Evolutionary conservation across 768 basidiomycete genomes (phyloP), one percentile per base, ranked within the genome.

Genomic region (Sporobolomyces roseus): DNA sequence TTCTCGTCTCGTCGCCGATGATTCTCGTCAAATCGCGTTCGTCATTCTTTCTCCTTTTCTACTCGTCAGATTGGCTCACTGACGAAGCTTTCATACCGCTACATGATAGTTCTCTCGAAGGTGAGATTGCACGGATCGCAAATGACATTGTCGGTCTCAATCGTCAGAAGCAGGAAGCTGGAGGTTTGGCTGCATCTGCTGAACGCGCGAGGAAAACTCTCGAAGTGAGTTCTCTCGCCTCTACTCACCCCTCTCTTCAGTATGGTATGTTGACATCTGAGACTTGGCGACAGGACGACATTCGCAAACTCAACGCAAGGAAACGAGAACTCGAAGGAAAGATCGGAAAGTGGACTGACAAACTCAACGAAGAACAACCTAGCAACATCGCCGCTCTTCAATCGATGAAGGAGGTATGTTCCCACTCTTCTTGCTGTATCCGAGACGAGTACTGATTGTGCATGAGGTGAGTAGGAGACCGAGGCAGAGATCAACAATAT

Each of bases 141-240:
- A 12, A 16, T 19, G 21, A 48, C 23, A 38, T 60, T 13, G 29
- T 12, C 4, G 49, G 13, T 23, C 21, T 61, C n/a, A 2, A 61
- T 3, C 32, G 43, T 43, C 14, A 36, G 32, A 72, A 54, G 50
- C 7, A 17, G 8, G 23, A 52, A 29, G 21, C 54, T 8, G 27
- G n/a, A n/a, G n/a, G 77, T 87, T 88, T 2, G 84, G 83, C 10
- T 83, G 83, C 72, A 80, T 83, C 27, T 83, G 82, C 19, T 79
- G 88, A 19, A 80, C 86, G 66, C 81, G 78, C 16, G 84, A 82
- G 7, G 9, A 30, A 84, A 85, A 75, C 77, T 81, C 72, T 88
- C 86, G 72, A 66, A 4, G 67, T 64, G 4, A 45, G 66, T 38
- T 8, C 38, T 54, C 32, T 21, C 53, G 53, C 9, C 30, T 46